Conservation (phyloP, 176 grass and related monocot genomes). For the Triticum urartu region DNA sequence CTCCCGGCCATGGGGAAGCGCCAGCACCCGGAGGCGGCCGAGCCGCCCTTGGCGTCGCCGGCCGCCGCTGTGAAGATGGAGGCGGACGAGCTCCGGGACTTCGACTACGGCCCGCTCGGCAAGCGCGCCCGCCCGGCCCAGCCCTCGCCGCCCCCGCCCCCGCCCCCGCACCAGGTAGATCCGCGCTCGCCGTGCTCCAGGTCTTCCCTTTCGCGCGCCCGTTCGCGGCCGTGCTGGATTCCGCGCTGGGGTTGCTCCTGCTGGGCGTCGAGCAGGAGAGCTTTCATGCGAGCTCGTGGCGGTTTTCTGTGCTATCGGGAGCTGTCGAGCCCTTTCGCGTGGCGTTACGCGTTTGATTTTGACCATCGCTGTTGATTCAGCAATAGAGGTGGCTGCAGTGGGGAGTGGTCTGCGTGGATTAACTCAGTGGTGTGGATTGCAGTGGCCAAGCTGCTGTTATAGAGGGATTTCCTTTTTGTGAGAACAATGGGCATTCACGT, state of each 20-base stretch:
- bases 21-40: conserved; percentile 27
- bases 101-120: neutral
- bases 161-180: conserved; percentile 38
- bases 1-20: conserved; percentile 53
- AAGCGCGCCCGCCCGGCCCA: conserved; percentile 39
- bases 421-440: neutral
- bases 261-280: neutral
- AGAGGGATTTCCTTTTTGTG: neutral
- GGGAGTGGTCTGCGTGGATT: neutral
- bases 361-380: neutral
- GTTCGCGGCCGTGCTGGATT: neutral
- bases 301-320: neutral
- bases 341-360: neutral
- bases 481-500: neutral
- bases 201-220: neutral
- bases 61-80: conserved; percentile 39
- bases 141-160: neutral
- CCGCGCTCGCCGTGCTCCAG: neutral
- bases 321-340: too few relatives aligned
- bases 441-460: neutral
- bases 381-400: neutral
- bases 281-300: neutral
- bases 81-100: conserved; percentile 23
- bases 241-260: neutral
- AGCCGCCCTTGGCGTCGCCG: conserved; percentile 18